phyloP scores from a whole-genome alignment of 1,139 yeast genomes.

The Nakaseomyces bracarensis region DNA sequence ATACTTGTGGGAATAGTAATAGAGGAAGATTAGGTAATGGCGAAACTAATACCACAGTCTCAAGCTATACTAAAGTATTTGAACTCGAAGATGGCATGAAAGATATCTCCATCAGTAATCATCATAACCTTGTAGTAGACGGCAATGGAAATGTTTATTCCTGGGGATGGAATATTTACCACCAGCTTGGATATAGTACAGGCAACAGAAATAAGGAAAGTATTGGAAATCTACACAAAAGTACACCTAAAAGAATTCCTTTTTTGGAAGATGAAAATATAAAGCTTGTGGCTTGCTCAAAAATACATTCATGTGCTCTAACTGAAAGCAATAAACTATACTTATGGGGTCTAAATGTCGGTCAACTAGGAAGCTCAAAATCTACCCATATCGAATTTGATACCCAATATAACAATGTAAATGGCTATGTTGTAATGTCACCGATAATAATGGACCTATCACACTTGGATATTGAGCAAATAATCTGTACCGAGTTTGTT shows the following conservation, averaged over 20 bases:
- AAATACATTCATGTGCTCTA: slow-evolving; percentile 57
- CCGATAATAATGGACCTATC: slow-evolving; percentile 20
- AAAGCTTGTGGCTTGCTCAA: slow-evolving; percentile 59
- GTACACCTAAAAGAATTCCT: slow-evolving; percentile 45
- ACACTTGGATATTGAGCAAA: slow-evolving; percentile 40
- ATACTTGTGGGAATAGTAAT: slow-evolving; percentile 59
- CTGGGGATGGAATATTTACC: slow-evolving; percentile 69
- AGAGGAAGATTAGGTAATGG: slow-evolving; percentile 66
- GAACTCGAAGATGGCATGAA: slow-evolving; percentile 30
- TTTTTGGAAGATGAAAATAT: slow-evolving; percentile 39
- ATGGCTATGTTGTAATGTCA: slow-evolving; percentile 18
- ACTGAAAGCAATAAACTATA: slow-evolving; percentile 46
- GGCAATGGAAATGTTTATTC: slow-evolving; percentile 47
- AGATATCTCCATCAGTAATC: slow-evolving; percentile 49
- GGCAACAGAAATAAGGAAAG: slow-evolving; percentile 30
- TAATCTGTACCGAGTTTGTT: slow-evolving; percentile 60
- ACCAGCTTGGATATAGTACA: slow-evolving; percentile 56
- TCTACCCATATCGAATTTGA: slow-evolving; percentile 18
- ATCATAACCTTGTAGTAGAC: slow-evolving; percentile 57
- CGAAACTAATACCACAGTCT: slow-evolving; percentile 34
- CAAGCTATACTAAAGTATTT: slow-evolving; percentile 34
- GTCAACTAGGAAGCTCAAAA: slow-evolving; percentile 62
- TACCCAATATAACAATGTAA: slow-evolving; percentile 15
- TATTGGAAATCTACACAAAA: slow-evolving; percentile 16
- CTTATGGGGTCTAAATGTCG: slow-evolving; percentile 78